Evolutionary conservation across 306 rosid genomes (phyloP), one percentile per base, ranked within the genome.

Genomic region (Astragalus glycyphyllos): DNA sequence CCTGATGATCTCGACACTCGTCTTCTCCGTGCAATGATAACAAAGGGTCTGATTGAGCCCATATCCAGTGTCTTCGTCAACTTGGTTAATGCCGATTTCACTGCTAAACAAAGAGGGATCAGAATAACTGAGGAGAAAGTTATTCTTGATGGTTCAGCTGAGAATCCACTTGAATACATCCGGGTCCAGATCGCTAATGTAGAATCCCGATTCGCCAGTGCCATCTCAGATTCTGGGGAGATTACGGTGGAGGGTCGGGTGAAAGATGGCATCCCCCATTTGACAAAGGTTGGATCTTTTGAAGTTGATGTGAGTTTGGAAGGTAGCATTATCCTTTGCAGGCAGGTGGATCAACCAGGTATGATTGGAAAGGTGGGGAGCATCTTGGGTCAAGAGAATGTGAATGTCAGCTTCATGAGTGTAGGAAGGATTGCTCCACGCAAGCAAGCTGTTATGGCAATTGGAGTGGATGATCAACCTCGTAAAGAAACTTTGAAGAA

Each of bases 321-420:
- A 77, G 97, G 97, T 48, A 95, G 83, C 81, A 85, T 95, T 41
- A 86, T 95, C 9, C 90, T 95, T 10, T 95, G 99, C 74, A 86
- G 97, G 72, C 99, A 95, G 85, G 99, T 95, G 5, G 97, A 95
- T 87, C 97, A 95, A 71, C 99, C 99, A 0, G 99, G 97, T 50
- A 87, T 95, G 89, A 95, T 95, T 9, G 97, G 97, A 76, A 79
- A 20, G 73, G 96, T 95, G 23, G 97, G 97, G 37, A 89, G 91
- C 81, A 67, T 95, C 68, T 76, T 95, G 74, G 99, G 97, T 23
- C 74, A 91, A 64, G 99, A 89, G 80, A 95, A 91, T 77, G 96
- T 95, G 72, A 91, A 95, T 41, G 99, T 95, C 15, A 91, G 99
- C 72, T 95, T 95, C 87, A 95, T 95, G 99, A 95, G 99, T 29